Percentiles rank a stretch among this genome's conserved stretches.
Conservation (phyloP, 345 rosid genomes). For the Boechera retrofracta region DNA sequence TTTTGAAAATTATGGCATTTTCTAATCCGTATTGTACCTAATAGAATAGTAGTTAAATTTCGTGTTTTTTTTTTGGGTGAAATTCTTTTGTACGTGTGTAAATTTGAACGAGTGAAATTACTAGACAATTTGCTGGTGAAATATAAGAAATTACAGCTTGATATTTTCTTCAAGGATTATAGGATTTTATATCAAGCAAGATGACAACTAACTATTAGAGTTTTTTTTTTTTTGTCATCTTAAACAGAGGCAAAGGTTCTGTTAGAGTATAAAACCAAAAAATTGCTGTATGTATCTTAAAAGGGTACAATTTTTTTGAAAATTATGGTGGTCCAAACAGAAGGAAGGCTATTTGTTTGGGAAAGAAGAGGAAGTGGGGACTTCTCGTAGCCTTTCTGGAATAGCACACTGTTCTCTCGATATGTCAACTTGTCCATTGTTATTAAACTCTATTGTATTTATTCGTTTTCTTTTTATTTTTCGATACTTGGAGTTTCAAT, state of each 20-base stretch:
- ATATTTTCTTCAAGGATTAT: background rate
- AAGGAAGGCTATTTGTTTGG: slow-evolving; percentile 9
- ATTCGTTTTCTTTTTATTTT: no score
- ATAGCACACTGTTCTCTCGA: slow-evolving; percentile 29
- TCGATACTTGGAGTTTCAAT: no score
- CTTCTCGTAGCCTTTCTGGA: slow-evolving; percentile 34
- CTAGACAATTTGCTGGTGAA: no score
- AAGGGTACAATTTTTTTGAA: background rate
- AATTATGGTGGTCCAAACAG: slow-evolving; percentile 31
- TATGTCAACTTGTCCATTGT: slow-evolving; percentile 33
- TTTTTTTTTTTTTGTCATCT: background rate
- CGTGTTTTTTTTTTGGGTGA: background rate
- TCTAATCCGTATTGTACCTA: background rate
- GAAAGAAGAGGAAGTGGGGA: slow-evolving; percentile 35
- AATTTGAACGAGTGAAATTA: no score
- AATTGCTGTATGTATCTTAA: background rate
- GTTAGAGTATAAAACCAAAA: background rate
- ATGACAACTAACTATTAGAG: slow-evolving; percentile 15
- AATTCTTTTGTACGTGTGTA: background rate
- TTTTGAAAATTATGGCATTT: background rate
- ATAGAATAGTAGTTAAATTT: background rate
- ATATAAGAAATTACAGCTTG: background rate
- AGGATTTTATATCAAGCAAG: background rate
- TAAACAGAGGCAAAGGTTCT: no score
- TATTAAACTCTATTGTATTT: background rate